phyloP scores from a whole-genome alignment of 331 rosid genomes.

The Arachis monticola region DNA sequence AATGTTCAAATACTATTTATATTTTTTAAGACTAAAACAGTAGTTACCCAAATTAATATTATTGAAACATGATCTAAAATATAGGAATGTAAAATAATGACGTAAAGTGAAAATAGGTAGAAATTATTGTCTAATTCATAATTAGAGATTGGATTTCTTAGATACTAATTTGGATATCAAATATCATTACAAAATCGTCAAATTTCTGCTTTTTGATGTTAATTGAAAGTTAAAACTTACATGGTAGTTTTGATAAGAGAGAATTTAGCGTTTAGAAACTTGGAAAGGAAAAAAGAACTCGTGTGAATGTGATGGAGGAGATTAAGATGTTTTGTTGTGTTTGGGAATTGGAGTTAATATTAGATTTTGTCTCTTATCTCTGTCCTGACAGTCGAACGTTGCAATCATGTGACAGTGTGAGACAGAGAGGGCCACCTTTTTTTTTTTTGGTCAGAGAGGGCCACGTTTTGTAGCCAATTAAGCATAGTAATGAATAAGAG shows the following conservation, averaged over 20 bases:
- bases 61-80: too few species aligned
- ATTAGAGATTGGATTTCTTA: too few species aligned
- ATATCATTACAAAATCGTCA: too few species aligned
- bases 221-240: background rate
- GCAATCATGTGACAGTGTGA: constrained; percentile 10
- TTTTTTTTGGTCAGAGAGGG: background rate
- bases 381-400: constrained; percentile 33
- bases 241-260: background rate
- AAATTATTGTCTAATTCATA: too few species aligned
- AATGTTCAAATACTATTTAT: too few species aligned
- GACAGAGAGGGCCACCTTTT: background rate
- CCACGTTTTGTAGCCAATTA: background rate
- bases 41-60: too few species aligned
- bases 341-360: background rate
- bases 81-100: too few species aligned
- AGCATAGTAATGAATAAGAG: background rate
- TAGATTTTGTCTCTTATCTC: constrained; percentile 1
- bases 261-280: background rate
- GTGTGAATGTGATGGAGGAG: too few species aligned
- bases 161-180: too few species aligned
- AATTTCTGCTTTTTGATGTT: too few species aligned
- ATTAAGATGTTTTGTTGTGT: background rate
- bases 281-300: background rate
- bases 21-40: too few species aligned
- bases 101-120: too few species aligned